Percentiles rank a stretch among this genome's conserved stretches.
These are phyloP conservation scores for Trichosporon faecale DNA, from an alignment of 1,284 basidiomycete genomes.

Conservation along the genomic window DNA sequence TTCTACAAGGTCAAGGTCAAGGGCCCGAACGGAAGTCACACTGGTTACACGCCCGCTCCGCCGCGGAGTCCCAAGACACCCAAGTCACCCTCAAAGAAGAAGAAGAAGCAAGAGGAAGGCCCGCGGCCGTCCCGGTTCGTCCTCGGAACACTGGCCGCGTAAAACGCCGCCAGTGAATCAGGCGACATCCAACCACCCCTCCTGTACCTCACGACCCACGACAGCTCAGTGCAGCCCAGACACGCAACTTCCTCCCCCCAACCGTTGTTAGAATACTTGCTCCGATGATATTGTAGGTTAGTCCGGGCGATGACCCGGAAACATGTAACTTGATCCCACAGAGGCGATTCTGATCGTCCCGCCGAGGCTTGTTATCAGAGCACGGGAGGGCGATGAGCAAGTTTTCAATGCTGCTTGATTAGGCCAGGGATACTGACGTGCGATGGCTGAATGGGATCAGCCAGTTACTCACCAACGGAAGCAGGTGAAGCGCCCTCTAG, in stretches of 20 bases:
- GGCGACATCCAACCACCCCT: too few relatives aligned
- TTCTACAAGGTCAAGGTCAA: constrained; percentile 3
- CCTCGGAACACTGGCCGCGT: not conserved
- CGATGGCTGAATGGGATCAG: too few relatives aligned
- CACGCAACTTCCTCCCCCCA: too few relatives aligned
- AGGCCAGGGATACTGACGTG: too few relatives aligned
- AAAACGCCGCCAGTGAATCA: not conserved
- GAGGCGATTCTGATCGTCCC: too few relatives aligned
- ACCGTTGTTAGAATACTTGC: not conserved
- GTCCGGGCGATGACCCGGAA: not conserved
- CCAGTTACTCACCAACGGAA: too few relatives aligned
- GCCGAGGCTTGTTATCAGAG: too few relatives aligned
- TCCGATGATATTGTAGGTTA: not conserved
- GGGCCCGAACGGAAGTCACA: not conserved
- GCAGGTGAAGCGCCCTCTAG: too few relatives aligned
- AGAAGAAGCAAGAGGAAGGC: not conserved
- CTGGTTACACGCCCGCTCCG: not conserved
- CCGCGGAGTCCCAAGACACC: not conserved
- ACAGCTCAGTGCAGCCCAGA: too few relatives aligned
- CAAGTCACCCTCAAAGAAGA: not conserved
- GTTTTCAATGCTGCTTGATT: too few relatives aligned
- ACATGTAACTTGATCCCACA: not conserved
- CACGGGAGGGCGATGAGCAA: too few relatives aligned
- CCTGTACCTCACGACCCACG: too few relatives aligned
- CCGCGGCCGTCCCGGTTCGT: not conserved